Evolutionary conservation across 1,284 basidiomycete species (phyloP), one percentile per base, ranked within the genome.

Genomic region (Leccinum ponderosum): DNA sequence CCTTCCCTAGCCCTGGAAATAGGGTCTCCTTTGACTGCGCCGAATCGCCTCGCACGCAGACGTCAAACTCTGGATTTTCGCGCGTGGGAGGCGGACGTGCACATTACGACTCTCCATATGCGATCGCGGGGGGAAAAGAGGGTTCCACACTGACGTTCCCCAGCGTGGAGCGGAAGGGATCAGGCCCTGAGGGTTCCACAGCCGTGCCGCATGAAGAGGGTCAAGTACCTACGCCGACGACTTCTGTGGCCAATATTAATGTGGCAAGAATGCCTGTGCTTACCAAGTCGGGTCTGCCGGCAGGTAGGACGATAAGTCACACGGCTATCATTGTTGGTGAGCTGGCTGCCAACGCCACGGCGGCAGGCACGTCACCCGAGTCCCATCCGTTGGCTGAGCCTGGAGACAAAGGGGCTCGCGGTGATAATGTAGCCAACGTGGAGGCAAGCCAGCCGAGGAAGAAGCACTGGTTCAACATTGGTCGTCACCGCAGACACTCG

Each of bases 21-120:
- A 75, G 53, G 70, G 80, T n/a, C 73, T 89, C 53, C 6, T 64
- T 58, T 29, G 74, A 76, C 37, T 74, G 68, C 39, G 63, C 73
- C 15, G 66, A 70, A 35, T 58, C 68, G 44, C 73, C 73, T 39
- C 75, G 70, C 15, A 72, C 69, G 58, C 77, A 61, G 57, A 74
- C 78, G 17, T 71, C 77, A 2, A 76, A 78, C 0, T 85, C 87
- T 22, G 92, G 91, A 1, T 94, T 94, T 74, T 81, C 90, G 7
- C 81, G 91, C 53, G 84, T 94, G 6, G 90, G 87, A 14, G 91
- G 91, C 17, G 91, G 91, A 6, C 81, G 87, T 37, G 89, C 91
- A 1, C 87, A 92, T 68, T 89, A 86, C 56, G 89, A 93, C 60
- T 78, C 85, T 4, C 91, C 91, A 0, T 93, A 92, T 70, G 88